Evolutionary conservation across 768 basidiomycete species (phyloP).

Genomic region (Phallus indusiatus): DNA sequence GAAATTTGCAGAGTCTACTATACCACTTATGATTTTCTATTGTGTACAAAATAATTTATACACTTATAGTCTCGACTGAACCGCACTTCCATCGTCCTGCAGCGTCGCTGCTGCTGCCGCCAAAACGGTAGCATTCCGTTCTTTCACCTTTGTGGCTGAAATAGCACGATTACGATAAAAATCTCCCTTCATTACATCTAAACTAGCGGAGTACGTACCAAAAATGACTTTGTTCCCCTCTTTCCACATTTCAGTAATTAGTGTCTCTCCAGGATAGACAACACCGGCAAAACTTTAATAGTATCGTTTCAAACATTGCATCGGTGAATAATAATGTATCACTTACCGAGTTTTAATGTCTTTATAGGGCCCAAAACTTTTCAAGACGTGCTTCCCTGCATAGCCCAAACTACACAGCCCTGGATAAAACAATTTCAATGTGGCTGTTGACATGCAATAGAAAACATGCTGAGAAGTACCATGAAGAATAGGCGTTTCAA

Average conservation of each 20-base stretch:
- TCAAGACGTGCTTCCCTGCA: slow-evolving; percentile 84
- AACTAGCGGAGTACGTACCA: slow-evolving; percentile 41
- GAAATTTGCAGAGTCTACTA: no score
- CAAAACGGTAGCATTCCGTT: slow-evolving; percentile 62
- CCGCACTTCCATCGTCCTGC: slow-evolving; percentile 24
- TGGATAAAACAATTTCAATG: slow-evolving; percentile 12
- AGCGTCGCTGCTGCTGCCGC: slow-evolving; percentile 79
- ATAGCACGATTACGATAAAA: not conserved
- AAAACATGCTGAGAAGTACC: slow-evolving; percentile 25
- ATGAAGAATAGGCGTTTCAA: slow-evolving; percentile 82
- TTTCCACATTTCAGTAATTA: slow-evolving; percentile 98
- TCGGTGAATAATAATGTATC: not conserved
- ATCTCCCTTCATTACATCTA: not conserved
- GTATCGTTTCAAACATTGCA: not conserved
- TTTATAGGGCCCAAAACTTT: slow-evolving; percentile 74
- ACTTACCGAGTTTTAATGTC: slow-evolving; percentile 92
- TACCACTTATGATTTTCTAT: no score
- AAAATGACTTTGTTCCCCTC: slow-evolving; percentile 88
- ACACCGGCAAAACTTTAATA: slow-evolving; percentile 71
- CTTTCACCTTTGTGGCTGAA: slow-evolving; percentile 81
- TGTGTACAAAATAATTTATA: no score
- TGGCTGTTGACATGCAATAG: not conserved
- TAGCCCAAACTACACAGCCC: slow-evolving; percentile 91
- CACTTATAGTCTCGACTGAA: slow-evolving; percentile 54
- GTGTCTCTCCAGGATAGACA: slow-evolving; percentile 92